phyloP scores from a whole-genome alignment of 345 rosid genomes.

The Camelina sativa region DNA sequence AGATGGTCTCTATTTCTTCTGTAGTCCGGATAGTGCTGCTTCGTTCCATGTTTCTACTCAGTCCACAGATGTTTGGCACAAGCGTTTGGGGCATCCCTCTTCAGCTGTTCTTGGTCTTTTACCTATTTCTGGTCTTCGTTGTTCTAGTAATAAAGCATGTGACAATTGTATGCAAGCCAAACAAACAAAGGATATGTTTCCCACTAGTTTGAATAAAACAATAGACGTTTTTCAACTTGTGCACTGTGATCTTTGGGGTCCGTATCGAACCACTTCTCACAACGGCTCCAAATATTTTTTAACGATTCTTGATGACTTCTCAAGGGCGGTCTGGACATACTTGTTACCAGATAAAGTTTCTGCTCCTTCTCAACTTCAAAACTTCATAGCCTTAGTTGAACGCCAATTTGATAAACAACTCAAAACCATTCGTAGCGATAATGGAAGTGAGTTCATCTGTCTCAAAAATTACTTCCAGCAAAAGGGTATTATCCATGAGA shows the following conservation, averaged over 20 bases:
- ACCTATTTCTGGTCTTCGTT: neutral
- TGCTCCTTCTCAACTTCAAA: too few species aligned
- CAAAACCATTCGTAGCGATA: too few species aligned
- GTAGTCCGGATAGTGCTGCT: neutral
- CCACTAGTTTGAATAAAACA: neutral
- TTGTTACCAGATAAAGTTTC: too few species aligned
- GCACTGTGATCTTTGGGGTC: neutral
- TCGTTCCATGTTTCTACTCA: rapidly evolving
- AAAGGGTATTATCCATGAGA: too few species aligned
- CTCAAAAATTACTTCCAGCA: too few species aligned
- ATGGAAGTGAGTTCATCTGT: too few species aligned
- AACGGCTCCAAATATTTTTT: neutral
- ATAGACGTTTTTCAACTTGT: neutral
- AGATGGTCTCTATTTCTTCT: neutral
- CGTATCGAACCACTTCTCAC: neutral
- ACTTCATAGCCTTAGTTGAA: too few species aligned
- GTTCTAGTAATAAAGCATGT: neutral
- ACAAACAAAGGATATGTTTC: neutral
- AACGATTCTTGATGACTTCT: neutral
- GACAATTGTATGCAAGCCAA: neutral
- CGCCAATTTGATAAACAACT: too few species aligned
- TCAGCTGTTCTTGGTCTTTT: rapidly evolving
- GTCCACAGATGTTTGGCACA: neutral
- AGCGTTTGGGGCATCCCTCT: neutral
- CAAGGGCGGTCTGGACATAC: too few species aligned